Evolutionary conservation across 2,329 filamentous ascomycete species (phyloP), one percentile per base, ranked within the genome.

Genomic region (Blastomyces emzantsi): DNA sequence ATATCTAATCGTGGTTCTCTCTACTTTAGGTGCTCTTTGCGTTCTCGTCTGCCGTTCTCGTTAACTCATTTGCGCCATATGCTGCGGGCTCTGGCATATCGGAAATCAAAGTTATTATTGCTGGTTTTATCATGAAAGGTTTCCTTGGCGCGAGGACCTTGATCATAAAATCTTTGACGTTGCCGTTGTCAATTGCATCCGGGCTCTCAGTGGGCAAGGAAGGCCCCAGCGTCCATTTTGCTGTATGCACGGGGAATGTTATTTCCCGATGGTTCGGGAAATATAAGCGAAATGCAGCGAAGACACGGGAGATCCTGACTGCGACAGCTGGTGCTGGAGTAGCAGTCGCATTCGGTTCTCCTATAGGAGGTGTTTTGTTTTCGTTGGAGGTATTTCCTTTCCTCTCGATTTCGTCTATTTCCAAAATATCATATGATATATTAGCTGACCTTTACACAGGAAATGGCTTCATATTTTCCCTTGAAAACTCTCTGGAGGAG

Each of bases 91-190:
- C 91, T 15, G 94, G 94, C 51, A 99, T 99, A 64, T 97, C 92
- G 15, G 94, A 99, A 79, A 99, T 99, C 82, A 99, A 99, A 77
- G 96, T 92, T 77, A 97, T 99, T 73, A 96, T 99, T 72, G 94
- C 93, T 4, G 94, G 94, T 2, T 99, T 99, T 74, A 90, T 97
- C 60, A 99, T 99, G 94, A 97, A 97, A 77, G 94, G 92, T 0
- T 99, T 99, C 72, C 82, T 99, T 19, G 92, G 93, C 25, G 88
- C 88, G 70, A 92, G 91, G 85, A 97, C 94, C 5, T 80, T 99
- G 41, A 76, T 94, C 65, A 97, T 99, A 78, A 99, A 99, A 78
- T 96, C 92, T 0, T 85, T 97, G 63, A 90, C 89, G 30, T 80
- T 99, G 58, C 94, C 94, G 0, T 80, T 99, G 55, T 90, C 93